Conservation (phyloP, 2,329 filamentous ascomycete genomes). For the Dothistroma septosporum region DNA sequence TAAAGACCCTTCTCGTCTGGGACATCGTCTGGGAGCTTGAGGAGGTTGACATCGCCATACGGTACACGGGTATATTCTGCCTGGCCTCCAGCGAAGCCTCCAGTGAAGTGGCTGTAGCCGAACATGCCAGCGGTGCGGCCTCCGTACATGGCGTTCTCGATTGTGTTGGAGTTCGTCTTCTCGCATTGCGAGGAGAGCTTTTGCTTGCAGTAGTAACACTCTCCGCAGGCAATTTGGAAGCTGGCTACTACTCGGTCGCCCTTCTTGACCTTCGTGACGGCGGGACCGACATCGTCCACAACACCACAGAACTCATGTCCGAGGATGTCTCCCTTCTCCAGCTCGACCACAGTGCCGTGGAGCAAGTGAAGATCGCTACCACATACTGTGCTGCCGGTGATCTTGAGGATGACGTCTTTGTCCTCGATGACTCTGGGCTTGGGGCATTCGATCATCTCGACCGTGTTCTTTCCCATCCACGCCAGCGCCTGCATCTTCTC, state of each 20-base stretch:
- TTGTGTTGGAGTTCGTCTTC: constrained; percentile 69
- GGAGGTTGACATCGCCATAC: constrained; percentile 72
- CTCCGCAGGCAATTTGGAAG: constrained; percentile 72
- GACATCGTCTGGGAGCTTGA: constrained; percentile 72
- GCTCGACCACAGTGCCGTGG: constrained; percentile 46
- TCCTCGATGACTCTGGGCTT: constrained; percentile 70
- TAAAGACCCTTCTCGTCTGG: constrained; percentile 82
- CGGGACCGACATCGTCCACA: constrained; percentile 45
- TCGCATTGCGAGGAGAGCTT: constrained; percentile 78
- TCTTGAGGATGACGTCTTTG: constrained; percentile 72
- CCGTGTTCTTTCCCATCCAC: constrained; percentile 78
- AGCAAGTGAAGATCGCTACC: constrained; percentile 59
- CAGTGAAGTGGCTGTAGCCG: constrained; percentile 65
- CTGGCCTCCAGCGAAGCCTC: constrained; percentile 82
- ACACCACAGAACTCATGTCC: constrained; percentile 53
- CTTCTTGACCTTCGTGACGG: constrained; percentile 42
- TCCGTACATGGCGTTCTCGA: constrained; percentile 72
- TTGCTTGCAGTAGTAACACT: constrained; percentile 73
- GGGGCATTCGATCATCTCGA: constrained; percentile 64
- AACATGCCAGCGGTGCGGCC: constrained; percentile 65
- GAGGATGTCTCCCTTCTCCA: constrained; percentile 50
- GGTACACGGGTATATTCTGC: constrained; percentile 83
- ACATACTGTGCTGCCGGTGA: constrained; percentile 64
- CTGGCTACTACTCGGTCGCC: constrained; percentile 68
- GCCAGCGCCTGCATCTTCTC: constrained; percentile 70